A percentile compares a stretch with the other conserved stretches of the same genome.
Evolutionary conservation across 371 early-diverging fungal species (phyloP).

Genomic region (Mucor piriformis): DNA sequence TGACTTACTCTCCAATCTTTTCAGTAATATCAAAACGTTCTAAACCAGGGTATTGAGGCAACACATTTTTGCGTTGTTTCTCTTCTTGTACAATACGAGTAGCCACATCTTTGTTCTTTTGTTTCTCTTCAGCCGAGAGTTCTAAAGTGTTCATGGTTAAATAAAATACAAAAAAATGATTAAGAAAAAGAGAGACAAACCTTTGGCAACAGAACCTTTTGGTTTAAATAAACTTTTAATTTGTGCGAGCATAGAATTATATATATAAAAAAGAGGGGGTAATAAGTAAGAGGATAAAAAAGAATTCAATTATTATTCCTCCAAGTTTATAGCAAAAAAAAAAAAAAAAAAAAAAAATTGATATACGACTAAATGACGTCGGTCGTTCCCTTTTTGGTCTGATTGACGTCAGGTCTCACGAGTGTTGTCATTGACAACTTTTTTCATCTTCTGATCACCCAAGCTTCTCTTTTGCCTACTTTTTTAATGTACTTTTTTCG

Average conservation of each 20-base stretch:
- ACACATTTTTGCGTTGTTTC: constrained; percentile 19
- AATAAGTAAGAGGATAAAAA: constrained; percentile 5
- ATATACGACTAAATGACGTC: constrained; percentile 21
- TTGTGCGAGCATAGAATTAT: constrained; percentile 21
- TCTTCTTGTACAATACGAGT: constrained; percentile 26
- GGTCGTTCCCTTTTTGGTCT: background rate
- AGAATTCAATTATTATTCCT: background rate
- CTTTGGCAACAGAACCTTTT: constrained; percentile 22
- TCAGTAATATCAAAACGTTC: constrained; percentile 62
- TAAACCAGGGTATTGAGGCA: constrained; percentile 54
- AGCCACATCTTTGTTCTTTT: constrained; percentile 30
- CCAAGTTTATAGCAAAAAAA: constrained; percentile 4
- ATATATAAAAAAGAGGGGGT: background rate
- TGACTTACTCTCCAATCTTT: constrained; percentile 74
- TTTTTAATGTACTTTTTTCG: constrained; percentile 33
- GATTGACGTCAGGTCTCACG: background rate
- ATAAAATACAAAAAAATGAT: background rate
- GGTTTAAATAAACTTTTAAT: constrained; percentile 32
- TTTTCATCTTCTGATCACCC: constrained; percentile 31
- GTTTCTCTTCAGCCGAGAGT: constrained; percentile 15
- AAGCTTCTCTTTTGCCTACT: constrained; percentile 27
- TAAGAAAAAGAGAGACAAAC: background rate
- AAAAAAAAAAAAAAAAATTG: background rate
- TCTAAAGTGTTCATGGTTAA: background rate
- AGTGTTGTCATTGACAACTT: background rate